phyloP scores from a whole-genome alignment of 805 yeast genomes.

The Candida chauliodis region DNA sequence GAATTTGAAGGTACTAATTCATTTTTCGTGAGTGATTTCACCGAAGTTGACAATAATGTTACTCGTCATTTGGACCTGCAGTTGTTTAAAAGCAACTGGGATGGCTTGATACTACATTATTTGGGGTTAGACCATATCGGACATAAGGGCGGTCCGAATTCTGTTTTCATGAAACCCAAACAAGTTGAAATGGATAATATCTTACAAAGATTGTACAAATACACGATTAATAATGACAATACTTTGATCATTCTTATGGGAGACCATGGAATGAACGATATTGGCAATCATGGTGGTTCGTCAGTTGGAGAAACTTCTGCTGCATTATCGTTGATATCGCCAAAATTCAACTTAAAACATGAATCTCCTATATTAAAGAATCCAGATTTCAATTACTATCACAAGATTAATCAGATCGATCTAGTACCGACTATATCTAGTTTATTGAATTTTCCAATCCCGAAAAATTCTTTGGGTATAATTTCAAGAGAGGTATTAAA shows the following conservation, averaged over 20 bases:
- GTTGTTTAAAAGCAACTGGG: constrained; percentile 60
- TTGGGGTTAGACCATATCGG: constrained; percentile 97
- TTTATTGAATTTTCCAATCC: constrained; percentile 62
- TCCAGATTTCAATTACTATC: constrained; percentile 51
- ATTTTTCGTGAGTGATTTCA: constrained; percentile 91
- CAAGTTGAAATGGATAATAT: constrained; percentile 84
- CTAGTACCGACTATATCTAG: constrained; percentile 67
- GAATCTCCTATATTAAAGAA: constrained; percentile 36
- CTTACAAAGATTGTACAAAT: constrained; percentile 46
- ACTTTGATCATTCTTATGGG: constrained; percentile 79
- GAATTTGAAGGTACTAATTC: constrained; percentile 84
- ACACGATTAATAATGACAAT: constrained; percentile 17
- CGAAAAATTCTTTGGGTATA: constrained; percentile 72
- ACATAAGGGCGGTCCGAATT: constrained; percentile 90
- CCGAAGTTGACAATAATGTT: constrained; percentile 90
- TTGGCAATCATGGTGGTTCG: constrained; percentile 97
- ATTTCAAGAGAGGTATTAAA: constrained; percentile 55
- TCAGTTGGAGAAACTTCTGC: constrained; percentile 90
- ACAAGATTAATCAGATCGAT: constrained; percentile 61
- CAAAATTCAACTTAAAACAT: constrained; percentile 33
- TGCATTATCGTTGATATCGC: constrained; percentile 68
- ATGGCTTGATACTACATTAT: constrained; percentile 82
- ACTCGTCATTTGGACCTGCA: constrained; percentile 77
- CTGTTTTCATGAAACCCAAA: constrained; percentile 75
- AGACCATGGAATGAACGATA: constrained; percentile 95